Conservation (phyloP, 805 yeast species). For the Kuraishia ogatae region DNA sequence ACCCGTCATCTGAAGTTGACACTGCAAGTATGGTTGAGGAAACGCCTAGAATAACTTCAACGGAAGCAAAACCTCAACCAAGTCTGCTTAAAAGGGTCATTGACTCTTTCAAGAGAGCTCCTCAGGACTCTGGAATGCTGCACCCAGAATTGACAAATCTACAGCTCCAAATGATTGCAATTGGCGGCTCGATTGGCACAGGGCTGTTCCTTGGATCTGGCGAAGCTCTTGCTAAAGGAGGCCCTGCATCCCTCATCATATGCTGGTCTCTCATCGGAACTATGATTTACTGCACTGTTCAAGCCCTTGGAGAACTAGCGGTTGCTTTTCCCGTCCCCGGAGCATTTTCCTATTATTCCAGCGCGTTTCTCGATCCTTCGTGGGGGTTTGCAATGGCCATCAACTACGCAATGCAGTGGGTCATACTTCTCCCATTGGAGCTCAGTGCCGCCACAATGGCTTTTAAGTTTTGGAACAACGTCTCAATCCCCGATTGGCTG, state of each 20-base stretch:
- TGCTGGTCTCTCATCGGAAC: conserved; percentile 46
- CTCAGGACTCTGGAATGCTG: not conserved
- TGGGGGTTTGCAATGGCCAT: conserved; percentile 58
- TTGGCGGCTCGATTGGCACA: conserved; percentile 63
- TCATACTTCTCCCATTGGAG: conserved; percentile 42
- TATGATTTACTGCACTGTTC: conserved; percentile 50
- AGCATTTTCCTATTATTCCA: conserved; percentile 53
- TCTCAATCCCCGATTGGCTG: conserved; percentile 35
- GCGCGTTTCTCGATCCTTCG: conserved; percentile 51
- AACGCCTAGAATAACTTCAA: too few relatives aligned
- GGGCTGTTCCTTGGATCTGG: conserved; percentile 66
- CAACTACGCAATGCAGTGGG: conserved; percentile 46
- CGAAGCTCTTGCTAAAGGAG: conserved; percentile 46
- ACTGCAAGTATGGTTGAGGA: too few relatives aligned
- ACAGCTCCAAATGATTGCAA: conserved; percentile 59
- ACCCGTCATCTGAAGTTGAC: too few relatives aligned
- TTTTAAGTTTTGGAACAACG: conserved; percentile 36
- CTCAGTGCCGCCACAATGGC: conserved; percentile 47
- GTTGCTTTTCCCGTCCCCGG: conserved; percentile 57
- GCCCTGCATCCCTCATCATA: conserved; percentile 56
- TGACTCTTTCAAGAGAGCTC: not conserved
- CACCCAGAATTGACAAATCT: conserved; percentile 18
- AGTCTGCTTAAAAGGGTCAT: not conserved
- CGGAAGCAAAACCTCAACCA: not conserved
- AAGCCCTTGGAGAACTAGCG: conserved; percentile 53